Evolutionary conservation across 2,329 filamentous ascomycete species (phyloP).

Genomic region (Alternaria sp.): DNA sequence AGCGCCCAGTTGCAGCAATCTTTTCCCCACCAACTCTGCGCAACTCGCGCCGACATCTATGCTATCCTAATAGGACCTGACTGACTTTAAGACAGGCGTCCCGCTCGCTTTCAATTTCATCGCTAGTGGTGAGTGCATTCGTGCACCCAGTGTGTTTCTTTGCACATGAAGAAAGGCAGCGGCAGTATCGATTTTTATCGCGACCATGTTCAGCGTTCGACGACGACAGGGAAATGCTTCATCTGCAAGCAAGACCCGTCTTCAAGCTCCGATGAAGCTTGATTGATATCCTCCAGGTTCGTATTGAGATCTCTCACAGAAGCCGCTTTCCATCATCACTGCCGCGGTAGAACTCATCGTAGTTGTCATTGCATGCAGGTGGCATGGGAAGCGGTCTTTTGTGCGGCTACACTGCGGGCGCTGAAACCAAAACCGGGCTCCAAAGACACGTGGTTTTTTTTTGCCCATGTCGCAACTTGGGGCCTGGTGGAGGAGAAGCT

Average conservation of each 20-base stretch:
- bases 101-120: slow-evolving; percentile 89
- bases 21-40: slow-evolving; percentile 8
- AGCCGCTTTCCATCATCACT: slow-evolving; percentile 22
- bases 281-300: slow-evolving; percentile 44
- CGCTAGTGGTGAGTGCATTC: slow-evolving; percentile 81
- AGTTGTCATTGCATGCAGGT: slow-evolving; percentile 1
- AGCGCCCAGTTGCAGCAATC: slow-evolving; percentile 12
- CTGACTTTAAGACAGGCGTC: slow-evolving; percentile 63
- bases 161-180: slow-evolving; percentile 58
- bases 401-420: slow-evolving; percentile 83
- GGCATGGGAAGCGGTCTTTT: slow-evolving; percentile 33
- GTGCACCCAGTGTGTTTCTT: slow-evolving; percentile 44
- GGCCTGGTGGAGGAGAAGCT: slow-evolving; percentile 67
- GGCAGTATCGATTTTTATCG: slow-evolving; percentile 66
- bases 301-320: slow-evolving; percentile 52
- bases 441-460: slow-evolving; percentile 10
- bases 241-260: slow-evolving; percentile 18
- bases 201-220: neutral
- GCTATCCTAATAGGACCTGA: neutral
- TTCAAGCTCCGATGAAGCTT: slow-evolving; percentile 21
- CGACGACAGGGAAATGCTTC: neutral
- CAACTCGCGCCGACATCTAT: neutral
- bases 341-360: neutral
- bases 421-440: slow-evolving; percentile 59
- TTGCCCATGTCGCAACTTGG: slow-evolving; percentile 7